Conservation (phyloP, 2,329 filamentous ascomycete species). For the Rutstroemia sp. region DNA sequence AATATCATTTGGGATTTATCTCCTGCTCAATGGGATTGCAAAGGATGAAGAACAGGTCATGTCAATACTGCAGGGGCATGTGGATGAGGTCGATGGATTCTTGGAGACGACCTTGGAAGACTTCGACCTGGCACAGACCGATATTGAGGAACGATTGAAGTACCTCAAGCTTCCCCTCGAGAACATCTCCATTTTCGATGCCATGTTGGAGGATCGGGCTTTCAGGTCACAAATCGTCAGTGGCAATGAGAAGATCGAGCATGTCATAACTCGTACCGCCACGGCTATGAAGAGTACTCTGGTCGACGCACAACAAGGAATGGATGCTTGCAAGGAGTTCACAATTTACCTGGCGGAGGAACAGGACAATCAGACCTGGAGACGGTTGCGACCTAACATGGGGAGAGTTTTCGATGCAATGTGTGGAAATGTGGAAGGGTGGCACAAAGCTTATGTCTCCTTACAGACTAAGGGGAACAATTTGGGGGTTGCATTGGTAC, state of each 20-base stretch:
- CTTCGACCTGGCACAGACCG: conserved; percentile 67
- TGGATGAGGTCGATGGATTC: conserved; percentile 90
- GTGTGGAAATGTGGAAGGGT: conserved; percentile 87
- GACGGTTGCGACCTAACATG: conserved; percentile 53
- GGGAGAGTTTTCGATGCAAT: conserved; percentile 78
- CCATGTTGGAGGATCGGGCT: conserved; percentile 75
- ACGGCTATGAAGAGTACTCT: conserved; percentile 68
- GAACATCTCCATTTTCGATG: conserved; percentile 75
- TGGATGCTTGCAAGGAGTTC: conserved; percentile 69
- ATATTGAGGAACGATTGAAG: conserved; percentile 73
- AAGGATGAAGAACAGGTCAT: conserved; percentile 86
- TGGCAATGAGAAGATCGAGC: conserved; percentile 86
- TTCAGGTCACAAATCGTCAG: conserved; percentile 78
- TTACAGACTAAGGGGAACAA: conserved; percentile 66
- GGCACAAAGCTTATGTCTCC: conserved; percentile 72
- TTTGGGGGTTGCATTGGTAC: conserved; percentile 61
- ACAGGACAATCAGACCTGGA: conserved; percentile 51
- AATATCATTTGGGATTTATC: conserved; percentile 87
- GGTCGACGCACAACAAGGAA: conserved; percentile 70
- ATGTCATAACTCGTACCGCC: conserved; percentile 75
- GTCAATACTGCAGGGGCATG: conserved; percentile 81
- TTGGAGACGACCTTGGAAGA: conserved; percentile 81
- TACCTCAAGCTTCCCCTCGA: conserved; percentile 77
- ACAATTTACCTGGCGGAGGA: conserved; percentile 66
- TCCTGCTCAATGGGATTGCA: conserved; percentile 76